These are phyloP conservation scores for Aureobasidium lini DNA, from an alignment of 2,329 filamentous ascomycete species.

Conservation along the genomic window DNA sequence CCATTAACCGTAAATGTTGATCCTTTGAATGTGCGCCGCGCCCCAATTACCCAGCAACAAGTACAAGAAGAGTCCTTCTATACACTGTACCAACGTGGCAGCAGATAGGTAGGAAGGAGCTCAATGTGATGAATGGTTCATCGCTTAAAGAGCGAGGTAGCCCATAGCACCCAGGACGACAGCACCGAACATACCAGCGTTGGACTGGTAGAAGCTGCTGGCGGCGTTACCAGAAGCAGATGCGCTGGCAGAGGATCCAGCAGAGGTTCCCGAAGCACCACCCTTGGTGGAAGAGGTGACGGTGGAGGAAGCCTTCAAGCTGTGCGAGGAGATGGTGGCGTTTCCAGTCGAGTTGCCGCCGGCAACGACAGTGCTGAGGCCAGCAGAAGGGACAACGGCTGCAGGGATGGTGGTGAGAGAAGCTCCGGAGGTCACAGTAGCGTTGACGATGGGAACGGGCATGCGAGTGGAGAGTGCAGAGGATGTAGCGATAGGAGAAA, in stretches of 20 bases:
- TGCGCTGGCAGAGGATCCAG: not conserved
- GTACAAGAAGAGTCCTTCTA: not conserved
- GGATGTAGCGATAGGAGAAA: not conserved
- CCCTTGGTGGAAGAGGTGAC: not conserved
- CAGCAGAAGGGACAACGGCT: not conserved
- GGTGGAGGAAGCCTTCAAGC: not conserved
- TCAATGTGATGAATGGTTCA: not conserved
- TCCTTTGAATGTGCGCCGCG: not conserved
- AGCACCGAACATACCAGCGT: slow-evolving; percentile 6
- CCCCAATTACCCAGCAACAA: not conserved
- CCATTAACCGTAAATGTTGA: not conserved
- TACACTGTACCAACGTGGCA: not conserved
- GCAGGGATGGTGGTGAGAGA: not conserved
- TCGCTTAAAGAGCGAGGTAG: slow-evolving; percentile 12
- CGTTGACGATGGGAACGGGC: slow-evolving; percentile 7
- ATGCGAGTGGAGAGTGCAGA: slow-evolving; percentile 6
- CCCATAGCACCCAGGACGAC: slow-evolving; percentile 6
- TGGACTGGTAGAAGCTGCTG: not conserved
- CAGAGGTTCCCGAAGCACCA: not conserved
- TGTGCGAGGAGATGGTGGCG: slow-evolving; percentile 2
- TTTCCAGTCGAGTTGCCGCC: slow-evolving; percentile 12
- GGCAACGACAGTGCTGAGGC: slow-evolving; percentile 1
- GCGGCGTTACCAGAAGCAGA: slow-evolving; percentile 6
- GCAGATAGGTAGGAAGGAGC: not conserved
- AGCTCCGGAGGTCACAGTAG: not conserved